Evolutionary conservation across 768 basidiomycete genomes (phyloP).

Genomic region (Jaapia argillacea): DNA sequence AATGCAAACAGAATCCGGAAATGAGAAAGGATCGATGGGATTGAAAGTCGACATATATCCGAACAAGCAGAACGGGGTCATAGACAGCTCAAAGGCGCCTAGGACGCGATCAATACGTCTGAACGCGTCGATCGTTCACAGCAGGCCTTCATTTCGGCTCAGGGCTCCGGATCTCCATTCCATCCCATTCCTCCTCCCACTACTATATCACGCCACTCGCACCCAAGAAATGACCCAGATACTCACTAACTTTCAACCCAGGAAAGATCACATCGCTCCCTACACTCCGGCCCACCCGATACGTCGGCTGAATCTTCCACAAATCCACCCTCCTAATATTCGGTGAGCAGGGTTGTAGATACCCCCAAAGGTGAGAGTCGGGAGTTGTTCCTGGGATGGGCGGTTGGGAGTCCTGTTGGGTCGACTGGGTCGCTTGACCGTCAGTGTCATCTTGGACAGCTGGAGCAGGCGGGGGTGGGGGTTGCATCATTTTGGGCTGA

Average conservation of each 20-base stretch:
- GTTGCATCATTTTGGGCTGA: no score
- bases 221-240: conserved; percentile 1
- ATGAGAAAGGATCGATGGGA: conserved; percentile 2
- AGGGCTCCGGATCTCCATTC: no score
- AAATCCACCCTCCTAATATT: conserved; percentile 50
- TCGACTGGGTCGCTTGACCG: not conserved
- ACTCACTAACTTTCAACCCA: conserved; percentile 67
- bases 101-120: no score
- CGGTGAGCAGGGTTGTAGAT: conserved; percentile 52
- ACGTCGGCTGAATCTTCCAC: conserved; percentile 37
- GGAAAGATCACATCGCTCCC: conserved; percentile 48
- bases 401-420: not conserved
- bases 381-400: no score
- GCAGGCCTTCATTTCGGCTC: no score
- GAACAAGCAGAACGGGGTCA: no score
- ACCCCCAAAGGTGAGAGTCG: conserved; percentile 51
- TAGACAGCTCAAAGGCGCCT: no score
- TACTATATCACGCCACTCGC: conserved; percentile 1
- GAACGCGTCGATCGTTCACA: no score
- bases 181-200: no score
- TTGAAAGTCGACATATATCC: conserved; percentile 12
- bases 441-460: no score
- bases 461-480: no score
- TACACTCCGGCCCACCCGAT: conserved; percentile 44
- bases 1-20: conserved; percentile 13